These are phyloP conservation scores for Groenewaldozyma auringiensis DNA, from an alignment of 1,139 yeast species.

Conservation along the genomic window DNA sequence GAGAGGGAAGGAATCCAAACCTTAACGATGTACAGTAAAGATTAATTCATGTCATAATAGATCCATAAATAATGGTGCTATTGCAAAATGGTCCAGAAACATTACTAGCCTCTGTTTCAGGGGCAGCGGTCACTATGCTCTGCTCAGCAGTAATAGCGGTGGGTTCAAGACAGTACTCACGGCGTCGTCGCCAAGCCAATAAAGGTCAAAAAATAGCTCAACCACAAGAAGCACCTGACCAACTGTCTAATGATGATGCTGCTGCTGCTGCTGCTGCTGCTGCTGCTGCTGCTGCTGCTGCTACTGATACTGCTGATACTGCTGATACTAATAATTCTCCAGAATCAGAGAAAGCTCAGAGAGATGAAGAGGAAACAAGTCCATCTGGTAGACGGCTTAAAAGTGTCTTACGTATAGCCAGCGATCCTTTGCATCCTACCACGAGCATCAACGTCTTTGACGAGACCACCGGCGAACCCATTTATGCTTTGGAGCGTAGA, in stretches of 20 bases:
- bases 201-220: not conserved
- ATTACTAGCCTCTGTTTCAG: not conserved
- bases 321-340: not conserved
- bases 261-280: not conserved
- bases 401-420: not conserved
- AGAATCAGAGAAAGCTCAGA: too few species aligned
- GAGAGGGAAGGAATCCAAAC: too few species aligned
- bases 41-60: too few species aligned
- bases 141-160: constrained; percentile 1
- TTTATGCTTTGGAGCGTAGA: not conserved
- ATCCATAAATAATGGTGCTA: not conserved
- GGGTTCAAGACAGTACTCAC: not conserved
- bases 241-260: too few species aligned
- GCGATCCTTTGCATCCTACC: constrained; percentile 1
- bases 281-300: not conserved
- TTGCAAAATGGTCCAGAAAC: not conserved
- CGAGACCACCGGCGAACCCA: not conserved
- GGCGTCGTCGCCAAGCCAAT: not conserved
- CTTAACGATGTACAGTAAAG: too few species aligned
- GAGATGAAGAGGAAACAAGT: not conserved
- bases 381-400: not conserved
- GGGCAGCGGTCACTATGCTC: not conserved
- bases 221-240: not conserved
- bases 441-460: constrained; percentile 2
- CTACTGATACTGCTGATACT: not conserved